Base-by-base conservation (phyloP, 257 asterid genomes). In the Craterostigma plantagineum region DNA sequence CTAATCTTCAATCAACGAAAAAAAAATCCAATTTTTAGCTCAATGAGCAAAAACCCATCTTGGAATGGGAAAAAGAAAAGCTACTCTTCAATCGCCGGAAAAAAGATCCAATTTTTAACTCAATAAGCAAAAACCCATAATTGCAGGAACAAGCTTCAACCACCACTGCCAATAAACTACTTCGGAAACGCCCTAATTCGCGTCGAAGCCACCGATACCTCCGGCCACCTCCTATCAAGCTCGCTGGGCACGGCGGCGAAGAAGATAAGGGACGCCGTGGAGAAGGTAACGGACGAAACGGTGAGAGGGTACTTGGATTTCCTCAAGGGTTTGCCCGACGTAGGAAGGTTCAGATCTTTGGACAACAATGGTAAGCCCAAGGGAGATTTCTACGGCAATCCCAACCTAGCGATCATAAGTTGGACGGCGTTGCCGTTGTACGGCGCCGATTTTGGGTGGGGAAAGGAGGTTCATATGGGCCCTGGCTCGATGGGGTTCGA, bases 391-490 rank as follows among this genome's bases (percentile, higher is more conserved):
- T 81, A 72, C 43, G 75, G 87, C 0, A 72, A 80, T 50, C 92
- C 94, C 0, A 81, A 81, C 14, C 43, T 81, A 14, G 85, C 78
- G 11, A 68, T 81, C 36, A 77, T 77, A 9, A 81, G 94, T 61
- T 81, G 94, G 94, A 66, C 73, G 4, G 63, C 72, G 27, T 38
- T 81, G 48, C 66, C 84, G 4, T 50, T 81, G 6, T 63, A 70
- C 58, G 94, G 76, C 0, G 51, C 81, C 0, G 92, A 81, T 41
- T 81, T 81, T 35, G 94, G 94, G 35, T 81, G 94, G 92, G 94
- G 94, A 0, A 67, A 66, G 0, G 90, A 80, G 17, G 51, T 68
- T 14, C 76, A 73, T 37, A 23, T 81, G 66, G 94, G 92, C 1
- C 94, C 94, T 0, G 95, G 91, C 1, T 60, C 68, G 33, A 67